These are phyloP conservation scores for Tuber aestivum DNA, from an alignment of 495 filamentous ascomycete genomes.

Conservation along the genomic window DNA sequence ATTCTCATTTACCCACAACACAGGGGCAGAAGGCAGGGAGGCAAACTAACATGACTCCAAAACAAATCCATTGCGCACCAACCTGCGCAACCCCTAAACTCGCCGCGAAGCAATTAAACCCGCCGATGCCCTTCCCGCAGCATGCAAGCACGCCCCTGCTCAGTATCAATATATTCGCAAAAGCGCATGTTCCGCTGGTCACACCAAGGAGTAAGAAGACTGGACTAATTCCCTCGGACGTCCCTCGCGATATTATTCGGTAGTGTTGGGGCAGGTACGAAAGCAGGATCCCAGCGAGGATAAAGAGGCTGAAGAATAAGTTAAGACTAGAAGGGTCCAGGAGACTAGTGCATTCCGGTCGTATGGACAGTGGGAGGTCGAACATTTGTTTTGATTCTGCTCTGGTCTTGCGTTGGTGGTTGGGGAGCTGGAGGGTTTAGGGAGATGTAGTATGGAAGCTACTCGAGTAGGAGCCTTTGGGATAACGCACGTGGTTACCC, in stretches of 20 bases:
- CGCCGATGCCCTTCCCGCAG: constrained; percentile 65
- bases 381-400: neutral
- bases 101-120: constrained; percentile 75
- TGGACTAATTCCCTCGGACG: constrained; percentile 92
- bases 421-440: neutral
- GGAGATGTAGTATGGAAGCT: neutral
- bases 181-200: constrained; percentile 76
- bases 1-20: neutral
- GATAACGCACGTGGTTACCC: neutral
- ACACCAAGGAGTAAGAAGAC: constrained; percentile 88
- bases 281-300: constrained; percentile 76
- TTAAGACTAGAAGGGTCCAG: constrained; percentile 36
- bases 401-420: neutral
- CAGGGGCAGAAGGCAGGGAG: neutral
- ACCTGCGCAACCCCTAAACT: constrained; percentile 84
- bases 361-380: neutral
- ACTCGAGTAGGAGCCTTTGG: neutral
- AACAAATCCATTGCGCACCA: constrained; percentile 83
- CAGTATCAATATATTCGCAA: constrained; percentile 84
- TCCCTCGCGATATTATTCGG: constrained; percentile 77
- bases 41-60: constrained; percentile 74
- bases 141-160: constrained; percentile 75
- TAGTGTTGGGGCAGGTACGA: constrained; percentile 94
- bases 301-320: constrained; percentile 49
- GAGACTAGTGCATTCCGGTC: constrained; percentile 31